phyloP scores from a whole-genome alignment of 140 eudicot genomes.

The Anethum foeniculum region DNA sequence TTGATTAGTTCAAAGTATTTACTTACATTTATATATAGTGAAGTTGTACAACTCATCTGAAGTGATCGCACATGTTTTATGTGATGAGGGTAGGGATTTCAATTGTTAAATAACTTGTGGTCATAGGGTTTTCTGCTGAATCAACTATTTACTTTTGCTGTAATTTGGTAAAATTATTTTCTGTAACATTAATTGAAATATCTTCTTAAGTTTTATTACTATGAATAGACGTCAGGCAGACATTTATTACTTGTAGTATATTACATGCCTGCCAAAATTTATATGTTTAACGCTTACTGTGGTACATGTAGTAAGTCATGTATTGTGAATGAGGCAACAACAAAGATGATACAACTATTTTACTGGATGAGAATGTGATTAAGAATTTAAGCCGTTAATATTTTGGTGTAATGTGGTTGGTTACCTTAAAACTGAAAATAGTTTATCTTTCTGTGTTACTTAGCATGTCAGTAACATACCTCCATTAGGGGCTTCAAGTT shows the following conservation, averaged over 20 bases:
- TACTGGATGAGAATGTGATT: background rate
- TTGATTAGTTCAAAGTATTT: slow-evolving; percentile 28
- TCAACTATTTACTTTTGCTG: background rate
- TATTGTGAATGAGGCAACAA: background rate
- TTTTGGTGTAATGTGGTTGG: background rate
- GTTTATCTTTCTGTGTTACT: background rate
- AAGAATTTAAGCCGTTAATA: background rate
- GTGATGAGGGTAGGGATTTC: slow-evolving; percentile 20
- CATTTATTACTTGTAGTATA: background rate
- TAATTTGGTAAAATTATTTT: background rate
- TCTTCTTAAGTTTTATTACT: background rate
- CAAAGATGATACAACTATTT: background rate
- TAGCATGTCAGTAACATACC: background rate
- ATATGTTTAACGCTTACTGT: background rate
- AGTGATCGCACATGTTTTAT: slow-evolving; percentile 20
- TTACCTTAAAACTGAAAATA: background rate
- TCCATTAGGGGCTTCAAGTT: background rate
- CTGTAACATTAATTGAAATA: background rate
- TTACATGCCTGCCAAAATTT: background rate
- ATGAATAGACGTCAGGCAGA: background rate
- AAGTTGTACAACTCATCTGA: slow-evolving; percentile 10
- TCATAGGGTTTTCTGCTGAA: background rate
- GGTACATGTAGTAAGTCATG: background rate
- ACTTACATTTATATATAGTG: slow-evolving; percentile 31
- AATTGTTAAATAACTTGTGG: background rate